Evolutionary conservation across 176 grass and related monocot genomes (phyloP).

Genomic region (Saccharum officinarum): DNA sequence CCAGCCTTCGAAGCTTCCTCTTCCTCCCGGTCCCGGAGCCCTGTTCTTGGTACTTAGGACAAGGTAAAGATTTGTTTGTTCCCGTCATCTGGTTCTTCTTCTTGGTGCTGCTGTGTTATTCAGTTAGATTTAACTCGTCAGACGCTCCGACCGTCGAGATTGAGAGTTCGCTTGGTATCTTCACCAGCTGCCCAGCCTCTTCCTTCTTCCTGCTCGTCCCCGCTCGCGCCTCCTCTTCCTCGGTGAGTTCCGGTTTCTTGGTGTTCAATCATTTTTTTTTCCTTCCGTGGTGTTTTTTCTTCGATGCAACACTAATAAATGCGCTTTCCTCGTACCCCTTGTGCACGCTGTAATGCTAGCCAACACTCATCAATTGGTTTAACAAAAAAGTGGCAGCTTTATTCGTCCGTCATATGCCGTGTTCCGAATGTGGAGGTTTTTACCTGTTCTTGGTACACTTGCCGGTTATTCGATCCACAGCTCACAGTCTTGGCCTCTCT

Average conservation of each 20-base stretch:
- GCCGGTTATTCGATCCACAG: neutral
- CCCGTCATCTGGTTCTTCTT: slow-evolving; percentile 2
- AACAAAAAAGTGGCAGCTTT: slow-evolving; percentile 3
- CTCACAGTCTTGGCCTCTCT: neutral
- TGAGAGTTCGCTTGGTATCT: neutral
- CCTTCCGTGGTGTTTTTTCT: neutral
- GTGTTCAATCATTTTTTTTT: neutral
- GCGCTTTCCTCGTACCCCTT: neutral
- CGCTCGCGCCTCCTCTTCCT: slow-evolving; percentile 2
- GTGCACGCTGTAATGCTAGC: slow-evolving; percentile 14
- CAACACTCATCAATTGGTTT: slow-evolving; percentile 5
- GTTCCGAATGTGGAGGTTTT: slow-evolving; percentile 33
- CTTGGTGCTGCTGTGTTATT: neutral
- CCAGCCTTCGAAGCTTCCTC: slow-evolving; percentile 67
- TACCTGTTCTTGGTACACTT: slow-evolving; percentile 29
- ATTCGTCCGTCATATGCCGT: slow-evolving; percentile 4
- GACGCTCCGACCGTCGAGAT: neutral
- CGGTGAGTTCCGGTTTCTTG: slow-evolving; percentile 31
- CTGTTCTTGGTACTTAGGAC: slow-evolving; percentile 34
- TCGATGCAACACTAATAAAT: slow-evolving; percentile 23
- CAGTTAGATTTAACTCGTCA: neutral
- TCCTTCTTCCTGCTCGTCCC: neutral
- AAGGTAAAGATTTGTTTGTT: slow-evolving; percentile 41
- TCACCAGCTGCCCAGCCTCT: neutral
- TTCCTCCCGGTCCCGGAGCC: neutral